Base-by-base conservation (phyloP, 768 basidiomycete species). In the Pisolithus microcarpus region DNA sequence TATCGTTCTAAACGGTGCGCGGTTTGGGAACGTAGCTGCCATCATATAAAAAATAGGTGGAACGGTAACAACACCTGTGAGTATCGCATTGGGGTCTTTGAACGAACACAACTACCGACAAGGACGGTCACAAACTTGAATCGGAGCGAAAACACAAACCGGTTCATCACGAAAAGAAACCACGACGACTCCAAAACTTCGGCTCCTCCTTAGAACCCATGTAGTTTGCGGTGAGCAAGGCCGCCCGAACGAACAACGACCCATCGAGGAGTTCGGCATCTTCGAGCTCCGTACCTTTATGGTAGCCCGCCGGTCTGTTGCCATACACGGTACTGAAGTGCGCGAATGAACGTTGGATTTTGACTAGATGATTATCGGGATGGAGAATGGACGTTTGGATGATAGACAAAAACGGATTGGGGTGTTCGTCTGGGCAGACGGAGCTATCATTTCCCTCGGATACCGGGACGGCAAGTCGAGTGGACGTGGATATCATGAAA, bases 121-220 rank as follows among this genome's bases (percentile, higher is more conserved):
- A 30, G 6, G 28, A 30, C 8, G 6, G 1, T 30, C 28, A 30
- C 23, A 2, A 24, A 24, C 7, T 30, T 6, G 28, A 6, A n/a
- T n/a, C n/a, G n/a, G 23, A 24, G 23, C 7, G 30, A 8, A 30
- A 11, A 13, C 13, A 11, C 31, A 11, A 4, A 10, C 10, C 2
- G 31, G 1, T 2, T 11, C 10, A 34, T 34, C 31, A 26, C 42
- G 3, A 26, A 28, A 43, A 43, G 43, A 43, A 43, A n/a, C 43
- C 43, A n/a, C 26, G 3, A 13, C 4, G 2, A 6, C 15, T 16
- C 56, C 67, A 74, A 1, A 40, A 54, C 7, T 61, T 52, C 50
- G 67, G 23, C 0, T 70, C 72, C 50, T 75, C 74, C 57, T 63
- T 69, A 71, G 72, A 75, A 15, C 73, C 74, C 9, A 70, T 39